These are phyloP conservation scores for Alloteropsis angusta DNA, from an alignment of 202 grass and related monocot species.

Conservation along the genomic window DNA sequence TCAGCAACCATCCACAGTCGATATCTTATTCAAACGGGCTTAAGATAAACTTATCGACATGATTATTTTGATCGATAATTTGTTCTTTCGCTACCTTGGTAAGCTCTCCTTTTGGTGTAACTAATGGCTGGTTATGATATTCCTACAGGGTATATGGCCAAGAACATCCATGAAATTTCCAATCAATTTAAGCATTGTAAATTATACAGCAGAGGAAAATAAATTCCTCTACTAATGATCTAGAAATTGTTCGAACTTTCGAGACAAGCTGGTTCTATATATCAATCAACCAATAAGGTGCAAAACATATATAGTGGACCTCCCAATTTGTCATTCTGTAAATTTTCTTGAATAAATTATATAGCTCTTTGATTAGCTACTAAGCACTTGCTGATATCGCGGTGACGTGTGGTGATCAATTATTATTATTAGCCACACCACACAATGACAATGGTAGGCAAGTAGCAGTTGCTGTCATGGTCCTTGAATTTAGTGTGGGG, in stretches of 20 bases:
- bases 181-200: not conserved
- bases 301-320: not conserved
- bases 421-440: slow-evolving; percentile 30
- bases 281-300: not conserved
- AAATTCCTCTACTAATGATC: not conserved
- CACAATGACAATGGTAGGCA: slow-evolving; percentile 22
- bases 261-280: not conserved
- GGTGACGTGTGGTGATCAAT: slow-evolving; percentile 31
- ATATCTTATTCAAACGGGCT: slow-evolving; percentile 35
- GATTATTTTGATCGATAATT: slow-evolving; percentile 32
- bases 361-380: slow-evolving; percentile 5
- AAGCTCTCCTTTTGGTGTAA: slow-evolving; percentile 19
- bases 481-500: slow-evolving; percentile 49
- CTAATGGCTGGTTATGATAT: not conserved
- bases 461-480: slow-evolving; percentile 44
- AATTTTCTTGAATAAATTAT: not conserved
- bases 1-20: slow-evolving; percentile 10
- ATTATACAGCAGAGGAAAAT: not conserved
- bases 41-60: slow-evolving; percentile 16
- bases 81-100: slow-evolving; percentile 28
- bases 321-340: not conserved
- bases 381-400: slow-evolving; percentile 21
- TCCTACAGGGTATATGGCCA: not conserved
- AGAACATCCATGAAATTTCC: slow-evolving; percentile 2
- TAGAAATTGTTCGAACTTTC: not conserved